Percentiles rank a stretch among this genome's conserved stretches.
These are phyloP conservation scores for Inonotus obliquus DNA, from an alignment of 1,284 basidiomycete genomes.

Conservation along the genomic window DNA sequence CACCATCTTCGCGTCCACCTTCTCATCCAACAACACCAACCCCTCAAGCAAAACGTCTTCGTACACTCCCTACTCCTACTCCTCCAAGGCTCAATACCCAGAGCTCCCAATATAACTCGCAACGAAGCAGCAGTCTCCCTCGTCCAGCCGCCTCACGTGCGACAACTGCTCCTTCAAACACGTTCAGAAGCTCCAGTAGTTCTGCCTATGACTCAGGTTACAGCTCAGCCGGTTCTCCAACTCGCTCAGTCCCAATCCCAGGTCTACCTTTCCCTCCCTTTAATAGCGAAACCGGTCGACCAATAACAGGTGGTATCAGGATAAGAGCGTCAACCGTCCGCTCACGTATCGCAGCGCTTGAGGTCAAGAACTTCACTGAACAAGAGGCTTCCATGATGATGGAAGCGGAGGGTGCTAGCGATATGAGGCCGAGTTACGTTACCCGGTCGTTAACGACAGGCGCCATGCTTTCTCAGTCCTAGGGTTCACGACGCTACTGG, in stretches of 20 bases:
- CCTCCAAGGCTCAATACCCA: neutral
- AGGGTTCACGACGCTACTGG: too few species aligned
- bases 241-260: neutral
- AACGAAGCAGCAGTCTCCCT: neutral
- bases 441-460: conserved; percentile 2
- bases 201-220: neutral
- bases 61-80: neutral
- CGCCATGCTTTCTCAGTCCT: neutral
- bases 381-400: neutral
- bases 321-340: neutral
- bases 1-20: too few species aligned
- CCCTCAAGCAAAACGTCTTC: neutral
- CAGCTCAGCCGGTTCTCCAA: neutral
- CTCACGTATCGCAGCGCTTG: conserved; percentile 3
- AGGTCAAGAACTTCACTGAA: neutral
- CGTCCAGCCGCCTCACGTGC: neutral
- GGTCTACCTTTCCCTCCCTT: neutral
- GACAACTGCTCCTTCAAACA: neutral
- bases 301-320: neutral
- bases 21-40: too few species aligned
- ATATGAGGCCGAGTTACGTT: neutral
- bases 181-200: neutral
- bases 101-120: neutral
- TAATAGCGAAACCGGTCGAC: neutral
- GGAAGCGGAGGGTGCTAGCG: neutral